Conservation (phyloP, 192 early-diverging fungal species). For the Podila epicladia region DNA sequence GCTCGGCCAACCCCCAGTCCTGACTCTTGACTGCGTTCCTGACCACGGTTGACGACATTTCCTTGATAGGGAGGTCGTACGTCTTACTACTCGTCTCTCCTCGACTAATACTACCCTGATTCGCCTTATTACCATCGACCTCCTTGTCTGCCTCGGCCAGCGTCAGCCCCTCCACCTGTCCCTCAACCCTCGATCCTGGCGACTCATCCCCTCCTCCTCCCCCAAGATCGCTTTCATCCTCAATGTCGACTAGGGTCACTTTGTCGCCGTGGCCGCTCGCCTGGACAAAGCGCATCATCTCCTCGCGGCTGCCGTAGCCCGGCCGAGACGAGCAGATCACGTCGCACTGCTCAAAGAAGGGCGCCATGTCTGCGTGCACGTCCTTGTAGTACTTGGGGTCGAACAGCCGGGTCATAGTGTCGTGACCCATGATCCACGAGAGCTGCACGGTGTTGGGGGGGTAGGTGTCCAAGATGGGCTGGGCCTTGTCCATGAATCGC, state of each 20-base stretch:
- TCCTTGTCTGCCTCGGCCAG: background rate
- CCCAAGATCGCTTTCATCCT: background rate
- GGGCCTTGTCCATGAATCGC: constrained; percentile 77
- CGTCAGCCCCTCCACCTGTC: background rate
- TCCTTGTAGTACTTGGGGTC: constrained; percentile 77
- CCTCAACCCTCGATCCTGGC: background rate
- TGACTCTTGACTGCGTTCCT: constrained; percentile 39
- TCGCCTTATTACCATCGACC: background rate
- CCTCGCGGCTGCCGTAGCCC: constrained; percentile 41
- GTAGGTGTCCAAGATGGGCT: constrained; percentile 47
- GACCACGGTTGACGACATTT: constrained; percentile 48
- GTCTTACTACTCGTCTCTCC: background rate
- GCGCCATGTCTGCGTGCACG: constrained; percentile 53
- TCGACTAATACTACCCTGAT: background rate
- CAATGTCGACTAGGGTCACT: constrained; percentile 45
- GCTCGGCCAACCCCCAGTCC: constrained; percentile 30
- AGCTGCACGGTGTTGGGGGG: constrained; percentile 34
- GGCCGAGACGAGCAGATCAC: constrained; percentile 61
- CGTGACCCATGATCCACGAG: constrained; percentile 83
- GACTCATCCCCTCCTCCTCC: background rate
- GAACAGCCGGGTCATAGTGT: constrained; percentile 81
- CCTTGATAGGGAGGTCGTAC: constrained; percentile 8
- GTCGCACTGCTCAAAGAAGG: constrained; percentile 64
- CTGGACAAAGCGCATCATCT: constrained; percentile 47
- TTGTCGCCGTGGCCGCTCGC: constrained; percentile 35